Percentiles rank a stretch among this genome's conserved stretches.
phyloP scores from a whole-genome alignment of 1,284 basidiomycete genomes.

The Tremellales sp. region DNA sequence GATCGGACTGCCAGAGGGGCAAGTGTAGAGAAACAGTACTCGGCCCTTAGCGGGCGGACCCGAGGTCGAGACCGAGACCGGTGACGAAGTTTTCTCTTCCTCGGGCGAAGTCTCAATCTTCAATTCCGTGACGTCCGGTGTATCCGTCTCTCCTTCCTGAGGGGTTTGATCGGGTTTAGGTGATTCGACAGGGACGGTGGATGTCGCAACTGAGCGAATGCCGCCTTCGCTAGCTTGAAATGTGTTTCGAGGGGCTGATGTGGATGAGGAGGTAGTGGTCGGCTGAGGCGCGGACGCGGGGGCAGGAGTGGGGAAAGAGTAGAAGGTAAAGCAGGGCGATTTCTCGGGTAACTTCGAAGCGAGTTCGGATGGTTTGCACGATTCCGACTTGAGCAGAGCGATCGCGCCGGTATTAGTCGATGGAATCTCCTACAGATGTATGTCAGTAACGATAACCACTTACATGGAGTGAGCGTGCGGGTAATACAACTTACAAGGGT shows the following conservation, averaged over 20 bases:
- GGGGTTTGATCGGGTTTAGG: no score
- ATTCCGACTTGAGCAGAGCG: constrained; percentile 35
- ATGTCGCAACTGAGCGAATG: constrained; percentile 21
- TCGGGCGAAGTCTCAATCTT: constrained; percentile 1
- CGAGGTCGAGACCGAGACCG: constrained; percentile 3
- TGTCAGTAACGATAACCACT: constrained; percentile 41
- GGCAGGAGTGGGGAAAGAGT: constrained; percentile 59
- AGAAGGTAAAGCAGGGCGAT: constrained; percentile 60
- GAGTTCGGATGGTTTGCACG: constrained; percentile 49
- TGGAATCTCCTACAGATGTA: constrained; percentile 31
- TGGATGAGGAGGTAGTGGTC: constrained; percentile 9
- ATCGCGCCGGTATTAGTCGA: constrained; percentile 24
- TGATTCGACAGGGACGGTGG: constrained; percentile 5
- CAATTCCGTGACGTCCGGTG: constrained; percentile 1
- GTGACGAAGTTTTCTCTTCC: constrained; percentile 3
- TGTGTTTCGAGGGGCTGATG: constrained; percentile 25
- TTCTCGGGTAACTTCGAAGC: constrained; percentile 40
- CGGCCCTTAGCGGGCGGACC: constrained; percentile 24
- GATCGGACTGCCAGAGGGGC: constrained; percentile 71
- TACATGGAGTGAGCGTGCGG: constrained; percentile 52
- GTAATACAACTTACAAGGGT: constrained; percentile 56
- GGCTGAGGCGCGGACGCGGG: constrained; percentile 14
- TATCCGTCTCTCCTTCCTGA: constrained; percentile 7
- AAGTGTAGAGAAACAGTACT: constrained; percentile 80
- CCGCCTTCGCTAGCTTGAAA: constrained; percentile 43